Evolutionary conservation across 2,329 filamentous ascomycete genomes (phyloP).

Genomic region (Fusarium liriodendri): DNA sequence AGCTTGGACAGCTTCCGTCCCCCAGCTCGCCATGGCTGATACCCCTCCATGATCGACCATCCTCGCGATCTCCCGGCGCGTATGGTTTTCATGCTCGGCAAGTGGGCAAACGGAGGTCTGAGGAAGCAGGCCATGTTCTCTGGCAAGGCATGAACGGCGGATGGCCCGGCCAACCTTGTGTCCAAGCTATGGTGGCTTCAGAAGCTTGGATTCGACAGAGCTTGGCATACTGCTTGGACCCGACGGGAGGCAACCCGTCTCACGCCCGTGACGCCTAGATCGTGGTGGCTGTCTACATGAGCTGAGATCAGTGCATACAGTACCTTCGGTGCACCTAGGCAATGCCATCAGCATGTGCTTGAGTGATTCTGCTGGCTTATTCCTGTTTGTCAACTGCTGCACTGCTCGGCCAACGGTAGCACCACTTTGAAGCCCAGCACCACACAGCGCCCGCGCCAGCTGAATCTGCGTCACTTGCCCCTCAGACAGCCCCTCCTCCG

Average conservation of each 20-base stretch:
- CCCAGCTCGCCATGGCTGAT: slow-evolving; percentile 15
- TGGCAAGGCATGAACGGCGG: slow-evolving; percentile 11
- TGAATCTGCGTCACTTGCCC: slow-evolving; percentile 46
- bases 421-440: background rate
- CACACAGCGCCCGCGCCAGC: slow-evolving; percentile 29
- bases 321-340: background rate
- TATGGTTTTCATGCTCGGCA: slow-evolving; percentile 43
- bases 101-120: slow-evolving; percentile 15
- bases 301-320: slow-evolving; percentile 1
- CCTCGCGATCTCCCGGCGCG: slow-evolving; percentile 32
- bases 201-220: slow-evolving; percentile 13
- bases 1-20: slow-evolving; percentile 27
- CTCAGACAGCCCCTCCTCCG: slow-evolving; percentile 39
- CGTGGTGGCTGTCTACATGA: slow-evolving; percentile 23
- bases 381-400: slow-evolving; percentile 20
- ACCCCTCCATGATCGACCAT: slow-evolving; percentile 35
- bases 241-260: slow-evolving; percentile 30
- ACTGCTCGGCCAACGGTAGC: slow-evolving; percentile 20
- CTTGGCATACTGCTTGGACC: slow-evolving; percentile 7
- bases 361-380: slow-evolving; percentile 29
- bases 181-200: slow-evolving; percentile 8
- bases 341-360: background rate
- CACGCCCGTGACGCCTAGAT: slow-evolving; percentile 6
- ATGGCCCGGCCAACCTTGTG: slow-evolving; percentile 18
- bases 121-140: slow-evolving; percentile 17